Base-by-base conservation (phyloP, 441 rosid species). In the Populus hybrid region DNA sequence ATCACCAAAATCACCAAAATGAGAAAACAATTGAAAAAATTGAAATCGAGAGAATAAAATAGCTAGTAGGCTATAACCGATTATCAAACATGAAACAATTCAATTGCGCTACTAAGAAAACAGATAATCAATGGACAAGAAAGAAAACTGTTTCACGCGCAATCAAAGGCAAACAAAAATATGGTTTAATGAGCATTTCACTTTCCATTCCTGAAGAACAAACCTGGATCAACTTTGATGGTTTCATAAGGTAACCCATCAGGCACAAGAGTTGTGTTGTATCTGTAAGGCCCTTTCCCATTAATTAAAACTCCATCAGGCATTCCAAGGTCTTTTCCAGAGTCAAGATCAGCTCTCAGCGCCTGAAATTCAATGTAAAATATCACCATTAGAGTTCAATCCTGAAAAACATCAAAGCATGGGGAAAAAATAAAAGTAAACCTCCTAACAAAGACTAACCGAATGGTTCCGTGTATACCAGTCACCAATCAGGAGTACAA, bases 281-380 rank as follows among this genome's bases (percentile, higher is more conserved):
- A 93, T 77, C 82, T 79, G 82, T 81, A 95, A 34, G 99, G 97
- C 69, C 99, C 99, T 85, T 90, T 95, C 71, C 99, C 99, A 73
- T 95, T 95, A 70, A 95, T 93, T 57, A 95, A 89, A 83, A 95
- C 99, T 70, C 97, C 98, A 80, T 90, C 96, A 0, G 99, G 99
- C 93, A 95, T 87, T 36, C 91, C 99, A 28, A 95, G 98, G 34
- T 93, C 97, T 73, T 92, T 84, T 66, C 99, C 99, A 67, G 92
- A 87, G 79, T 92, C 97, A 69, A 95, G 92, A 35, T 36, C 79
- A 14, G 80, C 75, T 85, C 92, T 92, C 84, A 95, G 80, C 8
- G 91, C 98, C 99, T 95, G 70, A 77, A 69, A 83, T 72, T 26
- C 20, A 67, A 5, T 26, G 70, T 12, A 35, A 28, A 57, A 16